A percentile compares a stretch with the other conserved stretches of the same genome.
Evolutionary conservation across 768 basidiomycete genomes (phyloP).

Genomic region (Tylopilus intermedius): DNA sequence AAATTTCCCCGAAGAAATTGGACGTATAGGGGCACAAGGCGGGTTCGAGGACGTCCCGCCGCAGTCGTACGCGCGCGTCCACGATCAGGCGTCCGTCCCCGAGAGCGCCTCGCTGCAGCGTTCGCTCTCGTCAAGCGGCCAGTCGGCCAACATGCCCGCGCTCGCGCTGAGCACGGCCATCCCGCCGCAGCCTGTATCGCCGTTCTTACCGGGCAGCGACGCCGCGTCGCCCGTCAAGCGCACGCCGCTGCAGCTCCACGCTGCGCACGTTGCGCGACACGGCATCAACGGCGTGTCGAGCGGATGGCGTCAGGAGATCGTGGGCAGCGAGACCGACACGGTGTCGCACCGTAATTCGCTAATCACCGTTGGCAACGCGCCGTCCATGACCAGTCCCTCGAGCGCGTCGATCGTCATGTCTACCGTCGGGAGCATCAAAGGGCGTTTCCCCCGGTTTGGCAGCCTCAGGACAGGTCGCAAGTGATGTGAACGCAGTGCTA

Average conservation of each 20-base stretch:
- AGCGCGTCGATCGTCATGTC: slow-evolving; percentile 60
- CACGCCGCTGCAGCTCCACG: slow-evolving; percentile 74
- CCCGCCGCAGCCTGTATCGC: slow-evolving; percentile 43
- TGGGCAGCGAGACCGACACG: slow-evolving; percentile 35
- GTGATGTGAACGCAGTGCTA: slow-evolving; percentile 11
- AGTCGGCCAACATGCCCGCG: slow-evolving; percentile 35
- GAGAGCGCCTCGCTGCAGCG: slow-evolving; percentile 44
- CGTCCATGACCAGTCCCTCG: slow-evolving; percentile 33
- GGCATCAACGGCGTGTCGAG: slow-evolving; percentile 80
- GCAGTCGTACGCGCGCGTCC: slow-evolving; percentile 39
- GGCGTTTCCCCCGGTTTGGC: slow-evolving; percentile 71
- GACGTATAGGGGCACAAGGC: slow-evolving; percentile 58
- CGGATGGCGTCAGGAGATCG: slow-evolving; percentile 56
- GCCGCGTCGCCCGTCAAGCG: slow-evolving; percentile 39
- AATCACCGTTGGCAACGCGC: slow-evolving; percentile 61
- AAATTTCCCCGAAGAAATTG: slow-evolving; percentile 80
- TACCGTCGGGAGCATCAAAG: slow-evolving; percentile 63
- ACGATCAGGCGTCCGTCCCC: slow-evolving; percentile 45
- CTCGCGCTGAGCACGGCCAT: slow-evolving; percentile 46
- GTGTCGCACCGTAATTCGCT: slow-evolving; percentile 71
- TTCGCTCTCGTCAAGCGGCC: slow-evolving; percentile 45
- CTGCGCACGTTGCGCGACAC: slow-evolving; percentile 77
- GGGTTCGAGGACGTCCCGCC: slow-evolving; percentile 43
- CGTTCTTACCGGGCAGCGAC: slow-evolving; percentile 25
- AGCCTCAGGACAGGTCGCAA: slow-evolving; percentile 56